These are phyloP conservation scores for Lactarius indigo DNA, from an alignment of 768 basidiomycete genomes.

Conservation along the genomic window DNA sequence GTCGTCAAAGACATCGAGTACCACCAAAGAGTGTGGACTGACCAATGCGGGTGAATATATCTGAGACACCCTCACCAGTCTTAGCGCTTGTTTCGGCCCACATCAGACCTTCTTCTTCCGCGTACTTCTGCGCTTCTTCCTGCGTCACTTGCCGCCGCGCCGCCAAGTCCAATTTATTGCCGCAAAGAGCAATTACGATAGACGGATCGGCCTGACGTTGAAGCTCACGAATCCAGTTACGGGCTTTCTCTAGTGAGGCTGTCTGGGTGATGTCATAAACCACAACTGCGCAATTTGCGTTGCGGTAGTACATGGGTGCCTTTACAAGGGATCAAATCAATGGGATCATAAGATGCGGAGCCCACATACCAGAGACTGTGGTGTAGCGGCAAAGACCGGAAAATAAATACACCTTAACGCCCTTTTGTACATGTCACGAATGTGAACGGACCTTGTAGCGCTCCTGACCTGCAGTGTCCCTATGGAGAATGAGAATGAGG, in stretches of 20 bases:
- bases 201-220: constrained; percentile 97
- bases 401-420: constrained; percentile 17
- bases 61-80: constrained; percentile 79
- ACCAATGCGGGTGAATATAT: constrained; percentile 87
- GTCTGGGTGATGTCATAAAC: constrained; percentile 95
- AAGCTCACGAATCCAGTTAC: constrained; percentile 93
- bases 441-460: constrained; percentile 67
- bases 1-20: neutral
- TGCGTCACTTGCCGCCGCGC: constrained; percentile 81
- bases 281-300: constrained; percentile 90
- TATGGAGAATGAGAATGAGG: constrained; percentile 30
- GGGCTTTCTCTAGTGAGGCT: constrained; percentile 90
- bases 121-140: constrained; percentile 90
- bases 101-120: constrained; percentile 88
- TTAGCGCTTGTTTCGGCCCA: constrained; percentile 93
- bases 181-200: constrained; percentile 93
- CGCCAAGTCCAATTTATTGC: constrained; percentile 89
- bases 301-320: constrained; percentile 97
- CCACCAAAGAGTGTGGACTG: constrained; percentile 29
- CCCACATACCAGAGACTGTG: constrained; percentile 48
- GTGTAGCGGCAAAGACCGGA: neutral
- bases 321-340: constrained; percentile 30
- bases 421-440: constrained; percentile 24
- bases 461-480: constrained; percentile 97
- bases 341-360: neutral